Conservation (phyloP, 352 stramenopile genomes). For the Globisporangium barbulae region DNA sequence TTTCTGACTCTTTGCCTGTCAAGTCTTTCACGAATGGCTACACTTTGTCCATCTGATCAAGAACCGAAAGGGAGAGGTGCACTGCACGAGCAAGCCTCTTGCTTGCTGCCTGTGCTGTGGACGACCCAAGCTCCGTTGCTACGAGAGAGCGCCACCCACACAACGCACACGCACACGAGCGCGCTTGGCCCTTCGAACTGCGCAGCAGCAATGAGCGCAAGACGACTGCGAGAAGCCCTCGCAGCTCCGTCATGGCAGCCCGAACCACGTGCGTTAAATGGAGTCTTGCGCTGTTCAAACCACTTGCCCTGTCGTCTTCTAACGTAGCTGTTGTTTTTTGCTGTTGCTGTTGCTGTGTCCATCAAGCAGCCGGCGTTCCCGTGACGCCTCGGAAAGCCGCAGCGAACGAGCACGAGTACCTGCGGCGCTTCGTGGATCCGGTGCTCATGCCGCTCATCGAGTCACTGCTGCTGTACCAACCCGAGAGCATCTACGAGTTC, state of each 20-base stretch:
- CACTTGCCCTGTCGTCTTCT: background rate
- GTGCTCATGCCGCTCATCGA: slow-evolving; percentile 84
- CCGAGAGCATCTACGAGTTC: slow-evolving; percentile 78
- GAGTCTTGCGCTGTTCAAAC: background rate
- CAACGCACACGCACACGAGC: background rate
- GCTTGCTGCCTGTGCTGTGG: background rate
- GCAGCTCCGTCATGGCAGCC: slow-evolving; percentile 13
- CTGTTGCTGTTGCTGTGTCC: background rate
- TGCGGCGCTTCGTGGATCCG: slow-evolving; percentile 69
- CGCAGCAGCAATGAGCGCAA: slow-evolving; percentile 26
- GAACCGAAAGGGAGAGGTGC: background rate
- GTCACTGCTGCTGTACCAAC: slow-evolving; percentile 73
- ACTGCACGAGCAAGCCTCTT: background rate
- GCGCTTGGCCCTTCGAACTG: background rate
- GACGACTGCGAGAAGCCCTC: slow-evolving; percentile 33
- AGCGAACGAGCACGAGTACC: slow-evolving; percentile 77
- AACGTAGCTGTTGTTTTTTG: background rate
- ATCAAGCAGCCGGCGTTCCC: background rate
- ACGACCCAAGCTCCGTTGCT: background rate
- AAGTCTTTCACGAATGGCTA: slow-evolving; percentile 8
- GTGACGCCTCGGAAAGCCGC: slow-evolving; percentile 20
- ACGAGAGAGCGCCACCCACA: background rate
- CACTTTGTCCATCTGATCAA: background rate
- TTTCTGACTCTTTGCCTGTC: slow-evolving; percentile 7
- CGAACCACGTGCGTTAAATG: background rate